Evolutionary conservation across 2,329 filamentous ascomycete species (phyloP).

Genomic region (Penicillium sp.): DNA sequence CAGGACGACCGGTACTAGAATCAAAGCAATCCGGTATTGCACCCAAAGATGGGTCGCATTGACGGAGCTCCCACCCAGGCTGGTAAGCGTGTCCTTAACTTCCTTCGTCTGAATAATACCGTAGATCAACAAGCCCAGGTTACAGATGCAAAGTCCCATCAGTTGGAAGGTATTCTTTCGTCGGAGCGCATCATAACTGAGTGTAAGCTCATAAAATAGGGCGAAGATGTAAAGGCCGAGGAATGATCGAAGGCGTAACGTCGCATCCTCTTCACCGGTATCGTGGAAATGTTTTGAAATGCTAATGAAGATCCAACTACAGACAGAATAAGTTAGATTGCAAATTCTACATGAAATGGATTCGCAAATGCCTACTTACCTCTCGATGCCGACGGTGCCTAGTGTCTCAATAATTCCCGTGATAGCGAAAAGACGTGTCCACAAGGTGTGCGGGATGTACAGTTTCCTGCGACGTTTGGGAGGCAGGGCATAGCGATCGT

Average conservation of each 20-base stretch:
- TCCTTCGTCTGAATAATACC: constrained; percentile 18
- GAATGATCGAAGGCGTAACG: constrained; percentile 20
- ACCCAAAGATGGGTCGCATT: constrained; percentile 5
- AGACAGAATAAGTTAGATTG: background rate
- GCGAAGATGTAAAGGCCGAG: constrained; percentile 23
- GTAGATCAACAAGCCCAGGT: constrained; percentile 19
- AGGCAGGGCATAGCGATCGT: background rate
- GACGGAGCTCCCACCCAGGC: background rate
- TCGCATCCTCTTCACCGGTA: constrained; percentile 1
- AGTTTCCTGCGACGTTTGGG: constrained; percentile 1
- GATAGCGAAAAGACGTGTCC: constrained; percentile 17
- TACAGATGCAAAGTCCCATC: constrained; percentile 19
- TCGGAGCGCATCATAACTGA: constrained; percentile 22
- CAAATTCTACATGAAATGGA: background rate
- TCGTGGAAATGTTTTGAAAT: constrained; percentile 15
- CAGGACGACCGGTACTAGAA: constrained; percentile 19
- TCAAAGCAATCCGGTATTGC: constrained; percentile 11
- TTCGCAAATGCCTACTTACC: constrained; percentile 3
- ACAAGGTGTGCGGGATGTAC: constrained; percentile 19
- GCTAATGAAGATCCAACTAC: constrained; percentile 20
- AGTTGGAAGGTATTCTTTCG: constrained; percentile 23
- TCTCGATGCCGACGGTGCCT: constrained; percentile 20
- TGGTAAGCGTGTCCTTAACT: constrained; percentile 11
- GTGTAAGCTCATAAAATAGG: constrained; percentile 17
- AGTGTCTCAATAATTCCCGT: constrained; percentile 18